phyloP scores from a whole-genome alignment of 345 rosid species.

The Lepidium aucheri region DNA sequence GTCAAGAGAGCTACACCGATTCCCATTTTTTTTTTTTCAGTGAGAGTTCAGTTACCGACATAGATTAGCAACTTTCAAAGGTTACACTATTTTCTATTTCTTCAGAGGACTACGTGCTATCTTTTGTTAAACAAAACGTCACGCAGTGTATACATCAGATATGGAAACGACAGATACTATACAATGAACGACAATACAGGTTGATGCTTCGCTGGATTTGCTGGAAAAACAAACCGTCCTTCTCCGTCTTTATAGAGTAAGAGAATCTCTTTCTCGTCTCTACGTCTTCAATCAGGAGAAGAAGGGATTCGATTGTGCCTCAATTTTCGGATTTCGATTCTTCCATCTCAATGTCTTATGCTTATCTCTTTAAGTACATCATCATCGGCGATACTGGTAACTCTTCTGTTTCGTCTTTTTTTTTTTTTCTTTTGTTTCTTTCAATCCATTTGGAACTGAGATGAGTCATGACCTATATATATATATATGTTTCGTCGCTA shows the following conservation, averaged over 20 bases:
- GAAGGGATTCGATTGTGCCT: background rate
- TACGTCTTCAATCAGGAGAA: conserved; percentile 1
- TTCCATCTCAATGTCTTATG: conserved; percentile 49
- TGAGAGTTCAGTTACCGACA: background rate
- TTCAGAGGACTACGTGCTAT: background rate
- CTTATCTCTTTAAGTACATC: conserved; percentile 94
- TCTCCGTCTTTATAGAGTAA: conserved; percentile 9
- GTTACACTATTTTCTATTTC: background rate
- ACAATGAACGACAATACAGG: conserved; percentile 5
- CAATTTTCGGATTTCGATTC: background rate
- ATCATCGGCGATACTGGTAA: conserved; percentile 96
- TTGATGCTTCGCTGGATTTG: conserved; percentile 28
- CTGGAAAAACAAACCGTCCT: conserved; percentile 16
- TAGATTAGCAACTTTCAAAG: background rate
- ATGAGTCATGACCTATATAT: background rate
- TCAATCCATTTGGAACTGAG: background rate
- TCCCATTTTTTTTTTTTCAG: conserved; percentile 6
- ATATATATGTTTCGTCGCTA: background rate
- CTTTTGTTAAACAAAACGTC: background rate
- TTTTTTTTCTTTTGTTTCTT: background rate
- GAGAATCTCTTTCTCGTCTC: background rate
- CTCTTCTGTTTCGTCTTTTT: background rate
- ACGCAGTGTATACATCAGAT: background rate
- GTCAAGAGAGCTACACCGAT: conserved; percentile 14
- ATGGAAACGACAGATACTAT: background rate